These are phyloP conservation scores for Paralagenidium karlingii DNA, from an alignment of 352 stramenopile genomes.

Conservation along the genomic window DNA sequence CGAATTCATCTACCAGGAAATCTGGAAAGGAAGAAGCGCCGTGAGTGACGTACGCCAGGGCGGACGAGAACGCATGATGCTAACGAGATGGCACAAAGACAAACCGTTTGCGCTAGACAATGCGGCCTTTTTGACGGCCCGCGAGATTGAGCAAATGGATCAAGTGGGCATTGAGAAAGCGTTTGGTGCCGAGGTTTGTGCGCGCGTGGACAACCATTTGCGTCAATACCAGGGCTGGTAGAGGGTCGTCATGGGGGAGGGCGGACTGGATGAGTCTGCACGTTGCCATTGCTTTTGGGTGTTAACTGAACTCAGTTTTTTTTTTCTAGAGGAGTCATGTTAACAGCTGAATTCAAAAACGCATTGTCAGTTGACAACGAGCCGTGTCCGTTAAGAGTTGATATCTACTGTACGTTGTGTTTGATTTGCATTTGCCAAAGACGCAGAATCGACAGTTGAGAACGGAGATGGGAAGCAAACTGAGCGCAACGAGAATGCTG, in stretches of 20 bases:
- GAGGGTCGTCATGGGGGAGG: conserved; percentile 1
- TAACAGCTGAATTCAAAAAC: no score
- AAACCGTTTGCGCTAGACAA: conserved; percentile 68
- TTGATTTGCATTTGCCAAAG: no score
- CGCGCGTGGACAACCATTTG: conserved; percentile 49
- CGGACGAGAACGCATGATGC: conserved; percentile 61
- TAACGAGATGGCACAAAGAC: conserved; percentile 73
- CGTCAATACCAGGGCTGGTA: conserved; percentile 46
- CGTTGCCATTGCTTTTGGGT: no score
- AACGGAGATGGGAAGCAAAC: no score
- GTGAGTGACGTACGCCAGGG: conserved; percentile 56
- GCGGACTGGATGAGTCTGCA: no score
- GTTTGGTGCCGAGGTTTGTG: conserved; percentile 53
- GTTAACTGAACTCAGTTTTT: no score
- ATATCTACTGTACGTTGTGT: no score
- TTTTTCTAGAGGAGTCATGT: no score
- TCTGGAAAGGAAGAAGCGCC: conserved; percentile 71
- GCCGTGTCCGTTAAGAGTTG: no score
- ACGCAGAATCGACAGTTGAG: no score
- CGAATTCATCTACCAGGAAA: conserved; percentile 78
- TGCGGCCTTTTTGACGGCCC: conserved; percentile 75
- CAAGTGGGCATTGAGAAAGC: conserved; percentile 34
- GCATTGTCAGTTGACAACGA: no score
- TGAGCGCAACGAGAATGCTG: no score
- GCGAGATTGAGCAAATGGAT: conserved; percentile 53